Percentiles rank a stretch among this genome's conserved stretches.
phyloP scores from a whole-genome alignment of 306 rosid genomes.

The Myrica gale region DNA sequence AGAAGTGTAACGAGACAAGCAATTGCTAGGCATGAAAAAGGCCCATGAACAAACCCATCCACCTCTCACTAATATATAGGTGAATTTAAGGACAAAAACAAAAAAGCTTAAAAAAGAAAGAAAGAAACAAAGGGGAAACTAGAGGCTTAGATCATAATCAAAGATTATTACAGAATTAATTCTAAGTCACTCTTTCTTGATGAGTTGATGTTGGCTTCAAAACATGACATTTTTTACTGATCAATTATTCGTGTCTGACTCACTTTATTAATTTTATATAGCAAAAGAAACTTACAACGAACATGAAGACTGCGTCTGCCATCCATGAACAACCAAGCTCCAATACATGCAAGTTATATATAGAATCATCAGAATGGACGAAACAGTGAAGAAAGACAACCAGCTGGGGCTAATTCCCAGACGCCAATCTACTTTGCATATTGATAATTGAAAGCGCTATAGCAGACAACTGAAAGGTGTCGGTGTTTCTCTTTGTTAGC shows the following conservation, averaged over 20 bases:
- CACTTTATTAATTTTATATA: neutral
- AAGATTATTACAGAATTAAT: conserved; percentile 1
- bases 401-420: neutral
- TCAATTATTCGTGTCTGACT: no score
- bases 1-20: no score
- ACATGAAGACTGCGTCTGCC: neutral
- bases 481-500: conserved; percentile 48
- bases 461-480: conserved; percentile 55
- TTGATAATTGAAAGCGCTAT: conserved; percentile 61
- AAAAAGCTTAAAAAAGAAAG: no score
- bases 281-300: neutral
- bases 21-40: neutral
- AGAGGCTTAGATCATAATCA: neutral
- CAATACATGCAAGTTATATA: neutral
- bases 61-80: no score
- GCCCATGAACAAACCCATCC: no score
- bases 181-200: conserved; percentile 18
- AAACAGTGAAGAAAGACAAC: neutral
- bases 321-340: neutral
- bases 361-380: neutral
- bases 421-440: conserved; percentile 28
- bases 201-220: conserved; percentile 27
- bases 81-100: no score
- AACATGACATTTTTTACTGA: neutral
- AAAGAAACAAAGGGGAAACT: neutral